Conservation (phyloP, 495 filamentous ascomycete genomes). For the Xylaria palmicola region DNA sequence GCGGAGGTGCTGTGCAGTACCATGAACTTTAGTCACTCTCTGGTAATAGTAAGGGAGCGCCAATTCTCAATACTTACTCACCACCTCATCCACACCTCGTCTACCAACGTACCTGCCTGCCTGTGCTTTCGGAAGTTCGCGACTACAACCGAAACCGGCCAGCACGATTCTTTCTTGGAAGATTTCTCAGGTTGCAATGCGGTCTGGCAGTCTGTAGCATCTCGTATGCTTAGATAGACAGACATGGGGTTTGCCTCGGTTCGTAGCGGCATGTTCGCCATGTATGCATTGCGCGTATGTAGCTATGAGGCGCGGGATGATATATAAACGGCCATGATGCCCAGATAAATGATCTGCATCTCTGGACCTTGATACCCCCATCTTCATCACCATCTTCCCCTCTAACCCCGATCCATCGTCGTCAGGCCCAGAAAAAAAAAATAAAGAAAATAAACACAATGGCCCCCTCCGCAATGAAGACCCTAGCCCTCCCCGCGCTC, state of each 20-base stretch:
- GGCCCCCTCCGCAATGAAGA: not conserved
- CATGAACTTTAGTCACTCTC: not conserved
- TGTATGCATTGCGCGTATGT: not conserved
- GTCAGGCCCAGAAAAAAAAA: not conserved
- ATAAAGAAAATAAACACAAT: not conserved
- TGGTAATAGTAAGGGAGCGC: not conserved
- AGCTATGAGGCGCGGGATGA: conserved; percentile 1
- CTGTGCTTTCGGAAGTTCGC: not conserved
- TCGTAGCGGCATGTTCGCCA: not conserved
- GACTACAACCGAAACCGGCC: not conserved
- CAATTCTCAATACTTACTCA: not conserved
- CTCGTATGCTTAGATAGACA: not conserved
- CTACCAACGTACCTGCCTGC: not conserved
- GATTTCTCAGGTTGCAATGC: not conserved
- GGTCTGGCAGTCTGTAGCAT: not conserved
- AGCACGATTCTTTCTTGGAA: not conserved
- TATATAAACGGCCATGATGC: conserved; percentile 2
- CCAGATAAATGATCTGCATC: not conserved
- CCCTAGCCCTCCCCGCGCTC: not conserved
- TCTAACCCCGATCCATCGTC: not conserved
- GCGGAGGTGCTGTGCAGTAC: not conserved
- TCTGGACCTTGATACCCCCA: not conserved
- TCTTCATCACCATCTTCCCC: not conserved
- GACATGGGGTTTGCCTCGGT: not conserved
- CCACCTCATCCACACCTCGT: not conserved